Evolutionary conservation across 495 filamentous ascomycete genomes (phyloP), one percentile per base, ranked within the genome.

Genomic region (Parachaetomium inaequale): DNA sequence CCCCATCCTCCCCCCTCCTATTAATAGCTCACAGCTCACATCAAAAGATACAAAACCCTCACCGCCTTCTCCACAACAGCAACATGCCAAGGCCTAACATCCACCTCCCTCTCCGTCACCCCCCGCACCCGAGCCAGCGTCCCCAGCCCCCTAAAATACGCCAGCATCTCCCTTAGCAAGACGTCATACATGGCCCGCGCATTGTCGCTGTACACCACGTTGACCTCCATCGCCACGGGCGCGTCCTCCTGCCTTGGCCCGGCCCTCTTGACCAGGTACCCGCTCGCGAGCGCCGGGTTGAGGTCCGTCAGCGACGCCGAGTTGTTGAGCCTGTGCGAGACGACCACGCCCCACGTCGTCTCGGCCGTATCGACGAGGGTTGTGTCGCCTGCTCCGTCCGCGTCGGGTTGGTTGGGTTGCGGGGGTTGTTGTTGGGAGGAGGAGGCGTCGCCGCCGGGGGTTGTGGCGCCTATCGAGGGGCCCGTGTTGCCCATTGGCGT

Each of bases 41-140:
- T 83, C 58, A 84, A 58, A 67, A 78, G 71, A 63, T 83, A 81
- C 60, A 90, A 67, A 38, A 75, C 85, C 65, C 81, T 77, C 6
- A 81, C 82, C 2, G 79, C 89, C 72, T 87, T 87, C 66, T 88
- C 80, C 32, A 87, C 92, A n/a, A 85, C 88, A 28, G 85, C 88
- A 63, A 97, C 80, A 81, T 97, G 92, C 88, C 90, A 93, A 25
- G 93, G 93, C 65, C 92, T 70, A 0, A 87, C 81, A 60, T 87
- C 86, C 26, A 72, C 75, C 50, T 85, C 85, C 21, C 79, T 78
- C 50, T 85, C 83, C 54, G 85, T 78, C 46, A 89, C 78, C 4
- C 90, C 89, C 62, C 87, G 82, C 29, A 84, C 82, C 58, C 87
- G 81, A 28, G 89, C 90, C 69, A 97, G 77, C 29, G 86, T 84